These are phyloP conservation scores for Scheffersomyces spartinae DNA, from an alignment of 805 yeast species.

Conservation along the genomic window DNA sequence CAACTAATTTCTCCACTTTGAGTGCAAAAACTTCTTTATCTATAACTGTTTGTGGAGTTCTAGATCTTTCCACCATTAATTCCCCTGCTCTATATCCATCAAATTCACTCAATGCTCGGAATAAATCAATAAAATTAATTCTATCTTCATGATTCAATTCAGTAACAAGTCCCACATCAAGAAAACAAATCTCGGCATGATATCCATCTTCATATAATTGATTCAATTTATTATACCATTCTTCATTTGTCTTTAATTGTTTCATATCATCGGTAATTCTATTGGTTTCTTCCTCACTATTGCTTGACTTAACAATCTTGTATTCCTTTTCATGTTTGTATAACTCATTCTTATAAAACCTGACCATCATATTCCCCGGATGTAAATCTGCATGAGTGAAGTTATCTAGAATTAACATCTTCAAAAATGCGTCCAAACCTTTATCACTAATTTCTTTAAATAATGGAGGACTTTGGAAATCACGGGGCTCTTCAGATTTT, in stretches of 20 bases:
- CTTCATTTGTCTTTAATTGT: slow-evolving; percentile 18
- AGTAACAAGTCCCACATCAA: slow-evolving; percentile 90
- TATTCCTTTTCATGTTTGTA: slow-evolving; percentile 31
- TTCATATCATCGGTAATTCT: slow-evolving; percentile 31
- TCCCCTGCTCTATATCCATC: slow-evolving; percentile 95
- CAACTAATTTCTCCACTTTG: slow-evolving; percentile 76
- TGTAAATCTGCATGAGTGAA: slow-evolving; percentile 95
- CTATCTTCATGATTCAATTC: slow-evolving; percentile 72
- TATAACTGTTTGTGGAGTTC: slow-evolving; percentile 88
- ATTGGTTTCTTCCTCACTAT: slow-evolving; percentile 37
- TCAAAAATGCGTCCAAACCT: slow-evolving; percentile 81
- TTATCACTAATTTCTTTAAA: slow-evolving; percentile 67
- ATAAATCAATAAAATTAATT: slow-evolving; percentile 77
- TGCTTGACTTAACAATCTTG: slow-evolving; percentile 28
- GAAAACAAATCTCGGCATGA: slow-evolving; percentile 77
- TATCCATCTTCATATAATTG: slow-evolving; percentile 45
- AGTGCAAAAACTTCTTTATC: slow-evolving; percentile 78
- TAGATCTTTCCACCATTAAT: slow-evolving; percentile 86
- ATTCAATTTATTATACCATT: slow-evolving; percentile 37
- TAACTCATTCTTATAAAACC: slow-evolving; percentile 45
- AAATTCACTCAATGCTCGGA: slow-evolving; percentile 79
- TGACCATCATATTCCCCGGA: slow-evolving; percentile 86
- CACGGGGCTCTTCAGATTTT: too few relatives aligned
- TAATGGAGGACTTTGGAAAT: too few relatives aligned
- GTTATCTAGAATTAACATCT: slow-evolving; percentile 87